Evolutionary conservation across 116 monocot genomes (phyloP).

Genomic region (Cymodocea nodosa): DNA sequence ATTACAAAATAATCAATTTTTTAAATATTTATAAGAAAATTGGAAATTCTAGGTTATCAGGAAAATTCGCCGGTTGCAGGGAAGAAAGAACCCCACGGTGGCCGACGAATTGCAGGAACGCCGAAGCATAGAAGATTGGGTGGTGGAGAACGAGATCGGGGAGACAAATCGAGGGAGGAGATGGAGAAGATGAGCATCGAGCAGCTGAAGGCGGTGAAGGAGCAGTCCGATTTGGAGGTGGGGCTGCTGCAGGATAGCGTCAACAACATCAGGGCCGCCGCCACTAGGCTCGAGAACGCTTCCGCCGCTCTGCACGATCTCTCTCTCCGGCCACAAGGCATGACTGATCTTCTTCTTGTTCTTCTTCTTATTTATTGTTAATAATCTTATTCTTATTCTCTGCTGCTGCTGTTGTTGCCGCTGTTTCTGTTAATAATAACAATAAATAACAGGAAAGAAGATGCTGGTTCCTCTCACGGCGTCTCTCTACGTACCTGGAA

Average conservation of each 20-base stretch:
- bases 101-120: too few relatives aligned
- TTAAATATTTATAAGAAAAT: too few relatives aligned
- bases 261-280: constrained; percentile 87
- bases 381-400: too few relatives aligned
- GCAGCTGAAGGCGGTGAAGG: constrained; percentile 76
- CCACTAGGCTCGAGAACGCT: constrained; percentile 78
- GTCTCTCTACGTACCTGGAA: constrained; percentile 85
- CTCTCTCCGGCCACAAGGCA: constrained; percentile 66
- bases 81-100: too few relatives aligned
- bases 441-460: constrained; percentile 60
- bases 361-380: too few relatives aligned
- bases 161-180: neutral
- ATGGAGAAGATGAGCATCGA: constrained; percentile 87
- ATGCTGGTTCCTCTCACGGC: constrained; percentile 95
- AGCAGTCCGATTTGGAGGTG: constrained; percentile 87
- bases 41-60: too few relatives aligned
- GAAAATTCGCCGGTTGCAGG: too few relatives aligned
- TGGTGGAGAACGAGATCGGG: too few relatives aligned
- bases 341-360: neutral
- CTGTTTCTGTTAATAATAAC: neutral
- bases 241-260: constrained; percentile 95
- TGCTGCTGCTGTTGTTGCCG: neutral
- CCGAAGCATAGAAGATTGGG: too few relatives aligned
- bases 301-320: constrained; percentile 73
- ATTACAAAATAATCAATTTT: too few relatives aligned